A percentile compares a stretch with the other conserved stretches of the same genome.
Conservation (phyloP, 371 early-diverging fungal genomes). For the Smittium mucronatum region DNA sequence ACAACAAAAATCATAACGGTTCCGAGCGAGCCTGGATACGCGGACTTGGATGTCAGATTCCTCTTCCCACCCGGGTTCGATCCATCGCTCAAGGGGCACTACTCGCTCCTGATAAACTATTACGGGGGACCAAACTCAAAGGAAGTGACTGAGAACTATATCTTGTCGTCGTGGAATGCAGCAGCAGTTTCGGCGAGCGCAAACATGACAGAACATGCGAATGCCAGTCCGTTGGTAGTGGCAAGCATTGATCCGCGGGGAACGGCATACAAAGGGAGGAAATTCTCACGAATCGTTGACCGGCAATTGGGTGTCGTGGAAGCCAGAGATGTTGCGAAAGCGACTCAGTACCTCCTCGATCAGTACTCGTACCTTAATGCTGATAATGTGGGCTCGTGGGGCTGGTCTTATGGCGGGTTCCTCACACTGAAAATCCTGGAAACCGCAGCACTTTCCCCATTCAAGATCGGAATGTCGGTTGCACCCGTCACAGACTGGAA, state of each 20-base stretch:
- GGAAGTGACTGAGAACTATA: constrained; percentile 51
- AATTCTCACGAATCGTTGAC: constrained; percentile 60
- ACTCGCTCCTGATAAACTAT: constrained; percentile 82
- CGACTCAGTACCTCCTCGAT: constrained; percentile 54
- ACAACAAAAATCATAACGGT: constrained; percentile 39
- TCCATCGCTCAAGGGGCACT: constrained; percentile 38
- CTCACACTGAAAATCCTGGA: constrained; percentile 77
- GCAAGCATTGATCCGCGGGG: constrained; percentile 80
- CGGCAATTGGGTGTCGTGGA: constrained; percentile 74
- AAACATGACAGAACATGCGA: constrained; percentile 20
- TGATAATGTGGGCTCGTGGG: constrained; percentile 81
- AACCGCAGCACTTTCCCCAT: constrained; percentile 60
- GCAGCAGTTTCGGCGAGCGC: constrained; percentile 42
- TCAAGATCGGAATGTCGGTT: constrained; percentile 78
- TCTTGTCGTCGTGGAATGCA: constrained; percentile 52
- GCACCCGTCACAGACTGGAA: constrained; percentile 95
- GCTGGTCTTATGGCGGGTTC: constrained; percentile 95
- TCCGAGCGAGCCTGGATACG: constrained; percentile 40
- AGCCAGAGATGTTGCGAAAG: constrained; percentile 72
- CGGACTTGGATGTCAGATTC: constrained; percentile 60
- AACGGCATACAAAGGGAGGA: constrained; percentile 75
- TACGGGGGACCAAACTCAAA: constrained; percentile 93
- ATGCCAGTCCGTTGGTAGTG: constrained; percentile 47
- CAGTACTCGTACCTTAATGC: constrained; percentile 59
- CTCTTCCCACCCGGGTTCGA: constrained; percentile 75